These are phyloP conservation scores for Cladosporium colombiae DNA, from an alignment of 2,329 filamentous ascomycete genomes.

Conservation along the genomic window DNA sequence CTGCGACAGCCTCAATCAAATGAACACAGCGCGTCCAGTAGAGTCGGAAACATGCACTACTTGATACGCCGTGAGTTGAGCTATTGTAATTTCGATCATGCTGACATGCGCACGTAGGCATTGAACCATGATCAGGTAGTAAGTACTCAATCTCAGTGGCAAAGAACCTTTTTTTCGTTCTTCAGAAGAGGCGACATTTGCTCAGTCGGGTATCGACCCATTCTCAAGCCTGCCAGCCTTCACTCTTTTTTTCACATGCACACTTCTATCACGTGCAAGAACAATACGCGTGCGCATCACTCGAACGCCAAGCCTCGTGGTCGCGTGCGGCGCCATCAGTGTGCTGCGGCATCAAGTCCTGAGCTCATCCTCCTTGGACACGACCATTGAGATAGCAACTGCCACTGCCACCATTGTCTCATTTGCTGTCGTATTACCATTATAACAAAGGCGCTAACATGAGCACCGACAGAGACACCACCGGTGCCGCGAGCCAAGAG, in stretches of 20 bases:
- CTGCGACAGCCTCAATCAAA: neutral
- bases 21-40: neutral
- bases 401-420: neutral
- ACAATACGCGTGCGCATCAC: neutral
- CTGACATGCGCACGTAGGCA: constrained; percentile 17
- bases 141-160: constrained; percentile 18
- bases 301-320: neutral
- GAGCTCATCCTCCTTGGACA: neutral
- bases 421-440: neutral
- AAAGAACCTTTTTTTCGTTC: neutral
- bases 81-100: constrained; percentile 19
- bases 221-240: neutral
- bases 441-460: constrained; percentile 10
- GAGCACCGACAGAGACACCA: constrained; percentile 9
- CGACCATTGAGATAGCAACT: neutral
- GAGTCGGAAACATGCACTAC: neutral
- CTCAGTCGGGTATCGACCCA: neutral
- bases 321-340: neutral
- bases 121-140: constrained; percentile 17
- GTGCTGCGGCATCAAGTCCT: neutral
- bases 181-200: neutral
- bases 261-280: neutral
- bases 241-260: neutral
- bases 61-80: constrained; percentile 14
- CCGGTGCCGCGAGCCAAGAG: neutral